Evolutionary conservation across 2,329 filamentous ascomycete genomes (phyloP).

Genomic region (Trichothecium sympodiale): DNA sequence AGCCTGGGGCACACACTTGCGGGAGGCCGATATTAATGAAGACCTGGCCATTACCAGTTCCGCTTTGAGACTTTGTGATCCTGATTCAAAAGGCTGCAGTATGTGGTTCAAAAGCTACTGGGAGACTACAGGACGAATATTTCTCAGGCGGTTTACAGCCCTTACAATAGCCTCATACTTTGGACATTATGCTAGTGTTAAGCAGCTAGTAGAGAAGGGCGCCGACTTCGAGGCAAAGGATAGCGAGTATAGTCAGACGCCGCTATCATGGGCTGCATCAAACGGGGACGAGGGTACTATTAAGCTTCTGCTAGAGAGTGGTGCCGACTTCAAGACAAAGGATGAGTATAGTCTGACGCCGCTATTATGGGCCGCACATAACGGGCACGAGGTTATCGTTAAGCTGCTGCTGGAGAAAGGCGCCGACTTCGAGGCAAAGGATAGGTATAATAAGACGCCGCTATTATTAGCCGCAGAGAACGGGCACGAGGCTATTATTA

Average conservation of each 20-base stretch:
- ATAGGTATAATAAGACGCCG: constrained; percentile 6
- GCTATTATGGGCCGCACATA: neutral
- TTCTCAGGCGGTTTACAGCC: neutral
- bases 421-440: constrained; percentile 9
- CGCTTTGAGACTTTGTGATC: constrained; percentile 8
- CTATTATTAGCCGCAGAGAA: neutral
- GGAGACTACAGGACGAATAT: neutral
- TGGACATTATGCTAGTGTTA: too few relatives aligned
- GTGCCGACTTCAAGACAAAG: constrained; percentile 4
- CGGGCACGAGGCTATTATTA: constrained; percentile 2
- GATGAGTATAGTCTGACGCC: constrained; percentile 1
- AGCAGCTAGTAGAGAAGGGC: neutral
- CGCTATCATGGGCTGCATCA: neutral
- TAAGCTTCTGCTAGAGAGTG: constrained; percentile 5
- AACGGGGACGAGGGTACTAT: constrained; percentile 6
- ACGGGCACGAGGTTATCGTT: constrained; percentile 3
- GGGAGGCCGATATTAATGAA: constrained; percentile 5
- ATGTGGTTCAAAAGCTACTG: neutral
- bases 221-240: neutral
- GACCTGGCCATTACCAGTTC: constrained; percentile 3
- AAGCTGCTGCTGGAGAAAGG: constrained; percentile 2
- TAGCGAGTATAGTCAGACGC: too few relatives aligned
- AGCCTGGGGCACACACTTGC: constrained; percentile 11
- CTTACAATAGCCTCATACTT: constrained; percentile 2
- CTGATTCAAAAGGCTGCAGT: constrained; percentile 3